Conservation (phyloP, 2,329 filamentous ascomycete genomes). For the Claviceps sorghi region DNA sequence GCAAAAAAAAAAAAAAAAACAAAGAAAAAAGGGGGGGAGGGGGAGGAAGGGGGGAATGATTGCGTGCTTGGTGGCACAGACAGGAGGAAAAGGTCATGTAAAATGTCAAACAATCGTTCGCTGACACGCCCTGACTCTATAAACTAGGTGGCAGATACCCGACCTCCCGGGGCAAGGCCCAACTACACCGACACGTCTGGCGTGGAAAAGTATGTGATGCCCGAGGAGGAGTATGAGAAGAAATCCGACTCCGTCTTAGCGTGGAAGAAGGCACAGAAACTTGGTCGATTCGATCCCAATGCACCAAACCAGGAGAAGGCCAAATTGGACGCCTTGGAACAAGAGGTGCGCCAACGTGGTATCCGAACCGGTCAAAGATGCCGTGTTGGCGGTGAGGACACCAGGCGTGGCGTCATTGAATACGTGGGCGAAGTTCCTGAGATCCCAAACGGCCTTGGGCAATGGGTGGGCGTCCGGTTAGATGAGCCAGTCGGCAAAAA, state of each 20-base stretch:
- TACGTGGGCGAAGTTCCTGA: constrained; percentile 63
- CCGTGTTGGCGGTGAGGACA: constrained; percentile 52
- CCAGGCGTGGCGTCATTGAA: constrained; percentile 51
- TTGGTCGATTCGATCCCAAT: constrained; percentile 89
- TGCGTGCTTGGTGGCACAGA: not conserved
- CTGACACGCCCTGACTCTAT: constrained; percentile 15
- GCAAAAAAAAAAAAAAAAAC: not conserved
- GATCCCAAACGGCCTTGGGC: constrained; percentile 49
- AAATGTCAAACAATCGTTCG: not conserved
- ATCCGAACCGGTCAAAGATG: constrained; percentile 50
- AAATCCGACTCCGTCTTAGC: constrained; percentile 79
- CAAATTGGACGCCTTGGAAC: constrained; percentile 51
- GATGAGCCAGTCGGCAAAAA: constrained; percentile 76
- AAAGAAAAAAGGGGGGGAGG: not conserved
- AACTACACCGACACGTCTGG: constrained; percentile 71
- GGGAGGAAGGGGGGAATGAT: too few species aligned
- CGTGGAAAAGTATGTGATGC: constrained; percentile 83
- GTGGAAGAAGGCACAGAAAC: constrained; percentile 88
- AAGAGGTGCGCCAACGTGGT: constrained; percentile 56
- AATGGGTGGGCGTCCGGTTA: constrained; percentile 61
- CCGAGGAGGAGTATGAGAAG: constrained; percentile 70
- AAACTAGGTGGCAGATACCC: constrained; percentile 59
- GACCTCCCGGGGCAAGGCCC: constrained; percentile 57
- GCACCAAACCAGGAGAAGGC: constrained; percentile 61
- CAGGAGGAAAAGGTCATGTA: not conserved